Base-by-base conservation (phyloP, 345 rosid genomes). In the Melaleuca quinquenervia region DNA sequence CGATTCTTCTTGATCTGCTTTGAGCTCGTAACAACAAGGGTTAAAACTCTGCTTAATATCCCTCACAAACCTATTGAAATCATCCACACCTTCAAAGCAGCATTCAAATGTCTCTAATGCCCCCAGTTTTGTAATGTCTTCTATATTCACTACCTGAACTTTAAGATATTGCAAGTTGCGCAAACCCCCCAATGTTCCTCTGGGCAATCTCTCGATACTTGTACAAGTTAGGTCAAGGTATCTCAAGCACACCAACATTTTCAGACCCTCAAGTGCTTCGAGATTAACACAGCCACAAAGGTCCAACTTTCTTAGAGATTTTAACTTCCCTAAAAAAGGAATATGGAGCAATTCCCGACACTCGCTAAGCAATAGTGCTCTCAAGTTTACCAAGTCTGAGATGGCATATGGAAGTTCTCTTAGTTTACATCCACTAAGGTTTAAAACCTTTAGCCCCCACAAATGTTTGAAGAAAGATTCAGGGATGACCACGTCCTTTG, bases 371-470 rank as follows among this genome's bases (percentile, higher is more conserved):
- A 87, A 45, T 24, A 90, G 41, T 48, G 85, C 80, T 6, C 51
- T 84, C 48, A 90, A 85, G 29, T 29, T 52, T 21, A 24, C 84
- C 82, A 90, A 78, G 54, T 53, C 1, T 9, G 85, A 82, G 15
- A 90, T 29, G 22, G 90, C 88, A 36, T 10, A 3, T 6, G 92
- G 92, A 82, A 90, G 44, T 20, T 32, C 14, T 5, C 48, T 36
- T 5, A 89, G 70, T 0, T 1, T 48, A 50, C 24, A 48, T 7
- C 15, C 11, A n/a, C 78, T 55, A 27, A 84, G 9, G 50, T 84
- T 24, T 24, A 84, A 12, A 62, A 84, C 54, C 55, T 50, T n/a
- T 20, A 84, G 24, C 50, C 41, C 82, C 8, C 12, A 14, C 48
- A 50, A 13, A 6, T 27, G 26, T 53, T 5, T 6, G n/a, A 84